Base-by-base conservation (phyloP, 805 yeast species). In the Candida silvicultrix region DNA sequence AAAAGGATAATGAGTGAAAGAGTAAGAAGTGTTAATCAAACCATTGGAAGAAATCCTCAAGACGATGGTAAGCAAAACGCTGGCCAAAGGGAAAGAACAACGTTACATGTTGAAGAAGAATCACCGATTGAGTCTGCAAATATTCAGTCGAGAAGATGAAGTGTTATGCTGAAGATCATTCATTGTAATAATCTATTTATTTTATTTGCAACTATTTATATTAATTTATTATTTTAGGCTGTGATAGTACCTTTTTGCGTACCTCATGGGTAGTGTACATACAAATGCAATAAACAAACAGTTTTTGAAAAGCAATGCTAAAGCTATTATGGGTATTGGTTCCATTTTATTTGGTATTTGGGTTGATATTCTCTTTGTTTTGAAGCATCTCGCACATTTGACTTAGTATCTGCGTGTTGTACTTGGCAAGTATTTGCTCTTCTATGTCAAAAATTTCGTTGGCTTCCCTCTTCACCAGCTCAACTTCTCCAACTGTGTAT, bases 81-180 rank as follows among this genome's bases (percentile, higher is more conserved):
- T 37, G 15, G 19, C n/a, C 22, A 25, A 19, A 21, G 15, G 35
- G 9, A 20, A 16, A 38, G 4, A 14, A 21, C n/a, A 19, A 16
- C 4, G 31, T 23, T 32, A 36, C 35, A 9, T 3, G n/a, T 12
- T 34, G 16, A 34, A 25, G 43, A 45, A 16, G 56, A 52, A 5
- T 43, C 51, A 15, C 75, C 75, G 11, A 69, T 72, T 19, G 62
- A 66, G 41, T 41, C 68, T 3, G 69, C 78, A 4, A 47, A 58
- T 0, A 62, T 74, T 22, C 67, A 65, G 47, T 73, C 76, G 28
- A 60, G 68, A 46, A 45, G 56, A 38, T 42, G 19, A 15, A 11
- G 58, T 42, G 47, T 39, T n/a, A n/a, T n/a, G n/a, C n/a, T n/a
- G n/a, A n/a, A n/a, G n/a, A n/a, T n/a, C n/a, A n/a, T n/a, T n/a